A percentile compares a stretch with the other conserved stretches of the same genome.
phyloP scores from a whole-genome alignment of 1,284 basidiomycete species.

The Apiotrichum montevideense region DNA sequence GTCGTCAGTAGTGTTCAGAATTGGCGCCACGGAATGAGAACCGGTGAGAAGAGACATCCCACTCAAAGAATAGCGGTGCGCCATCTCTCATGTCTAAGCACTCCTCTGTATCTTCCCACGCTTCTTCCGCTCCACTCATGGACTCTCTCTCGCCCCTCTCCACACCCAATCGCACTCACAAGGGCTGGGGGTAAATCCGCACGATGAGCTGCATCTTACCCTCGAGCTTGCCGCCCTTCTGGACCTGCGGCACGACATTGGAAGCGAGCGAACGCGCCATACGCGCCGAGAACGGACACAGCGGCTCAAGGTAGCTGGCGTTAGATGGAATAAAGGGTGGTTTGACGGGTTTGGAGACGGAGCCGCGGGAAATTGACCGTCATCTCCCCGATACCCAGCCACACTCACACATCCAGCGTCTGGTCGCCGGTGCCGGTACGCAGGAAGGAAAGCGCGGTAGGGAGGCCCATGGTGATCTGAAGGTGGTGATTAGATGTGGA shows the following conservation, averaged over 20 bases:
- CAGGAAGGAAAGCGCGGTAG: constrained; percentile 66
- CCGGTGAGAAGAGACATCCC: too few species aligned
- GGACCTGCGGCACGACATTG: constrained; percentile 45
- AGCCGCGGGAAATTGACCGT: too few species aligned
- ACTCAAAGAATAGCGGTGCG: too few species aligned
- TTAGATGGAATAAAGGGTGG: background rate
- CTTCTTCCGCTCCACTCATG: too few species aligned
- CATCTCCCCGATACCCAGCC: background rate
- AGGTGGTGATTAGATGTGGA: too few species aligned
- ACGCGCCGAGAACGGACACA: constrained; percentile 66
- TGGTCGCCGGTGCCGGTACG: constrained; percentile 67
- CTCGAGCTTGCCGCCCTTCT: constrained; percentile 60
- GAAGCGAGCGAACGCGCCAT: constrained; percentile 44
- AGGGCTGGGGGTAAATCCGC: constrained; percentile 67
- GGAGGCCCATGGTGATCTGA: constrained; percentile 63
- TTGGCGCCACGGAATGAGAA: background rate
- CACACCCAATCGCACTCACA: constrained; percentile 36
- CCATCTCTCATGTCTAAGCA: too few species aligned
- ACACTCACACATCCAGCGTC: constrained; percentile 63
- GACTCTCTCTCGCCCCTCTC: background rate
- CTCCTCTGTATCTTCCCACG: too few species aligned
- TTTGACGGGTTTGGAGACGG: too few species aligned
- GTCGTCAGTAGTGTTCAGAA: constrained; percentile 2
- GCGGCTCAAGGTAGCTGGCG: constrained; percentile 58
- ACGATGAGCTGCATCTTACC: constrained; percentile 74